These are phyloP conservation scores for Fusarium hainanense DNA, from an alignment of 2,329 filamentous ascomycete genomes.

Conservation along the genomic window DNA sequence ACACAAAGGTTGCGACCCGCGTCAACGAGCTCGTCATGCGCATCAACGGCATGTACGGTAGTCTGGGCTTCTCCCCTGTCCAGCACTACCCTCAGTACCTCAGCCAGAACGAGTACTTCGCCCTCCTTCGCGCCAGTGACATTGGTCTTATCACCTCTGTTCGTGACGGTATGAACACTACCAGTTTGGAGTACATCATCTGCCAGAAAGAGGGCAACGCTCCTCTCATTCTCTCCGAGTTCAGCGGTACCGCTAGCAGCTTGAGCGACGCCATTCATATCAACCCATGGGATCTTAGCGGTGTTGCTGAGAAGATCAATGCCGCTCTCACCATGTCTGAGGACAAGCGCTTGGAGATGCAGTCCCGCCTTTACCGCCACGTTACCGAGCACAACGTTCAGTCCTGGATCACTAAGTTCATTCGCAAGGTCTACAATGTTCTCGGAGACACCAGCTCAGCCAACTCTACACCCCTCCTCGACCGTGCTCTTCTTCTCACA, in stretches of 20 bases:
- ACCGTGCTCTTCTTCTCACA: slow-evolving; percentile 76
- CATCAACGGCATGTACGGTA: slow-evolving; percentile 92
- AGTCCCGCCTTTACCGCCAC: slow-evolving; percentile 81
- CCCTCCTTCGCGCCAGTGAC: slow-evolving; percentile 88
- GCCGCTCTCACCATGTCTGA: slow-evolving; percentile 80
- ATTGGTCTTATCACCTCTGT: slow-evolving; percentile 96
- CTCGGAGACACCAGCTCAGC: slow-evolving; percentile 80
- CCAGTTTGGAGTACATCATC: slow-evolving; percentile 92
- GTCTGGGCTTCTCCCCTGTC: slow-evolving; percentile 87
- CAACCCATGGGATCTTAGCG: slow-evolving; percentile 92
- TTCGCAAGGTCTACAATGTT: slow-evolving; percentile 83
- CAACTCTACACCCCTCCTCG: slow-evolving; percentile 82
- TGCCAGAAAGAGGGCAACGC: slow-evolving; percentile 89
- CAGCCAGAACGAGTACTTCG: slow-evolving; percentile 90
- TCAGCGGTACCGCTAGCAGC: slow-evolving; percentile 91
- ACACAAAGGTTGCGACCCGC: slow-evolving; percentile 85
- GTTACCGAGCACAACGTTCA: slow-evolving; percentile 89
- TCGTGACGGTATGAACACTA: slow-evolving; percentile 97
- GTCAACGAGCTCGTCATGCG: slow-evolving; percentile 90
- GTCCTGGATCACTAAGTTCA: slow-evolving; percentile 83
- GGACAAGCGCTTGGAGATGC: slow-evolving; percentile 74
- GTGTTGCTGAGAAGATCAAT: slow-evolving; percentile 86
- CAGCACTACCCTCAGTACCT: slow-evolving; percentile 96
- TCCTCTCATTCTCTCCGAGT: slow-evolving; percentile 93
- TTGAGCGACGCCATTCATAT: slow-evolving; percentile 90